Evolutionary conservation across 768 basidiomycete species (phyloP).

Genomic region (Daedaleopsis sinensis): DNA sequence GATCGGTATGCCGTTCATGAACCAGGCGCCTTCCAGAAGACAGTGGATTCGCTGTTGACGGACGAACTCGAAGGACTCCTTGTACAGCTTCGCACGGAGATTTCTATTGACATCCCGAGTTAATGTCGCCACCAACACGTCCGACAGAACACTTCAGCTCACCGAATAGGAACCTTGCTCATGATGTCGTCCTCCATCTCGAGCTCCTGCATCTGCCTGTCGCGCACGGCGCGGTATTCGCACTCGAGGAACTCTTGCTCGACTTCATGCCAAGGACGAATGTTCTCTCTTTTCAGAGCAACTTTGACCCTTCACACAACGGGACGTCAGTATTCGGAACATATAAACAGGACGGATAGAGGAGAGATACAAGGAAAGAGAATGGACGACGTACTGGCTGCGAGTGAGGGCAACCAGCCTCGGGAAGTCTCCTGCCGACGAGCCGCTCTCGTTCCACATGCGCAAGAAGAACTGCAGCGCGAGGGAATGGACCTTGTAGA

Average conservation of each 20-base stretch:
- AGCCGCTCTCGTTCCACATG: constrained; percentile 90
- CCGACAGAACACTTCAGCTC: constrained; percentile 27
- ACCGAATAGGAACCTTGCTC: constrained; percentile 87
- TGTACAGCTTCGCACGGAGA: constrained; percentile 82
- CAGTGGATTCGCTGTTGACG: constrained; percentile 88
- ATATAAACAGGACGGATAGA: neutral
- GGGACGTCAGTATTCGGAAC: neutral
- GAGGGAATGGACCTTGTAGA: constrained; percentile 78
- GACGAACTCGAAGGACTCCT: constrained; percentile 90
- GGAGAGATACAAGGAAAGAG: neutral
- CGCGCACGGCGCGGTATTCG: constrained; percentile 85
- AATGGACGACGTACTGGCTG: constrained; percentile 62
- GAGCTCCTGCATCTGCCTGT: constrained; percentile 88
- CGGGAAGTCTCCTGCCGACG: constrained; percentile 73
- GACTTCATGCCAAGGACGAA: constrained; percentile 81
- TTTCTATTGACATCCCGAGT: constrained; percentile 49
- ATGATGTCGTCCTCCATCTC: constrained; percentile 87
- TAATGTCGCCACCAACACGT: neutral
- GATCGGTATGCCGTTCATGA: constrained; percentile 72
- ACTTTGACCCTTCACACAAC: constrained; percentile 62
- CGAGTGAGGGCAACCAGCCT: constrained; percentile 77
- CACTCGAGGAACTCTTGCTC: constrained; percentile 79
- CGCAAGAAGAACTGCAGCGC: constrained; percentile 86
- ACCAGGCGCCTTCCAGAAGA: constrained; percentile 89
- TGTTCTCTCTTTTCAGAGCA: constrained; percentile 73